Evolutionary conservation across 495 filamentous ascomycete species (phyloP), one percentile per base, ranked within the genome.

Genomic region (Friedmanniomyces simplex): DNA sequence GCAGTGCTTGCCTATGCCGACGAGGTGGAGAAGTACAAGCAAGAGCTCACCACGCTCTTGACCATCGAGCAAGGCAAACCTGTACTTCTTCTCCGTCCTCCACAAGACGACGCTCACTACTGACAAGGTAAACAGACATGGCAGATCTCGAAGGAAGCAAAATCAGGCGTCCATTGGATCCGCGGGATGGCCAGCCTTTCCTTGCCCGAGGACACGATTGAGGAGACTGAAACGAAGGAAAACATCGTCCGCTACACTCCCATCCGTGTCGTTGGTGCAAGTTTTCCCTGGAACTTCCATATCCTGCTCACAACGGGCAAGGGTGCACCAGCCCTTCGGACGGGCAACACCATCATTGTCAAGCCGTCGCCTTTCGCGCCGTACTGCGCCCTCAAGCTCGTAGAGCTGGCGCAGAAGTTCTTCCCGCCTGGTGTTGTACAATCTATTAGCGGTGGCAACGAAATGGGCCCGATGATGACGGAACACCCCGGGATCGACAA

Each of bases 381-480:
- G 0, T 87, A 87, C 73, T 78, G 77, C 42, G 76, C 71, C 26
- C 73, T 85, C 53, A 85, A 84, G 61, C 71, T 82, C 51, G 76
- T 70, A 41, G 83, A 87, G 66, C 70, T 88, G 10, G 77, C 71
- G 21, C 74, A 77, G 41, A 67, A 72, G 1, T 71, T 82, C 58
- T 77, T 86, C 52, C 83, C 84, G 0, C 78, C 79, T 0, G 84
- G 83, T 50, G 78, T 88, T 8, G 62, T 88, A n/a, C 82, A 85
- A 59, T 82, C 73, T 14, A 63, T 88, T 36, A 83, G 80, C 64
- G 84, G 84, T 20, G 82, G 77, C 55, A 82, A 84, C 18, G 73
- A 79, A 13, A 74, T 88, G 10, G 84, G 84, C 7, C 78, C 81
- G 1, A 68, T 70, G 69, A 70, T 85, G 51, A 79, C 74, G 0